Evolutionary conservation across 2,329 filamentous ascomycete species (phyloP).

Genomic region (Uncinocarpus reesii): DNA sequence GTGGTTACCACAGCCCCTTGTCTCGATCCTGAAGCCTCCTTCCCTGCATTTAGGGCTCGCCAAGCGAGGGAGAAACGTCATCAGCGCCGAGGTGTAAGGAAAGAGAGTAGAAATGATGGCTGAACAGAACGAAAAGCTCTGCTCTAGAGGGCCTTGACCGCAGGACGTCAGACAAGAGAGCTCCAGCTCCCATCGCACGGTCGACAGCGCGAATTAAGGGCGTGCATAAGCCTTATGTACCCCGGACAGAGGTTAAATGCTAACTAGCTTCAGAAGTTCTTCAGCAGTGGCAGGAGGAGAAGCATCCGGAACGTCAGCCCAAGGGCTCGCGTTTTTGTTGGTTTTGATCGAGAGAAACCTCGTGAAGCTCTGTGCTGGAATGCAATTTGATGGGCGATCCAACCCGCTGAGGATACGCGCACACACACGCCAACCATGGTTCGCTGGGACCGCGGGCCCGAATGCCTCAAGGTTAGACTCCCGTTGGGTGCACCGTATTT

Average conservation of each 20-base stretch:
- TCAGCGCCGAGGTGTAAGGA: too few relatives aligned
- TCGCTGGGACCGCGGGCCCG: not conserved
- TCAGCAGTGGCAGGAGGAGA: too few relatives aligned
- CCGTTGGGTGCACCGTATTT: not conserved
- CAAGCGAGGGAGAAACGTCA: too few relatives aligned
- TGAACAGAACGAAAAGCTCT: too few relatives aligned
- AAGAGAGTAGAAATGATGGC: too few relatives aligned
- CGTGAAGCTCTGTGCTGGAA: not conserved
- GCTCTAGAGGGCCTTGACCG: too few relatives aligned
- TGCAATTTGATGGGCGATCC: not conserved
- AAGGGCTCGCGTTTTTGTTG: not conserved
- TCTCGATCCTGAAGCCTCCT: too few relatives aligned
- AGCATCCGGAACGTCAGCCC: not conserved
- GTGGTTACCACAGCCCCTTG: not conserved
- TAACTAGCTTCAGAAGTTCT: not conserved
- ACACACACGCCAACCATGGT: not conserved
- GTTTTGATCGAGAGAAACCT: not conserved
- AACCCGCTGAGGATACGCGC: not conserved
- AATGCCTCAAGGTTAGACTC: conserved; percentile 9
- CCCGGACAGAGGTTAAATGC: conserved; percentile 8
- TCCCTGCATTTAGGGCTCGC: too few relatives aligned
- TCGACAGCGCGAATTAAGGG: not conserved
- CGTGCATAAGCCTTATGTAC: conserved; percentile 12
- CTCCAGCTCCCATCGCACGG: not conserved
- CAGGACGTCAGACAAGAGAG: too few relatives aligned